Evolutionary conservation across 257 asterid species (phyloP).

Genomic region (Thymus quinquecostatus): DNA sequence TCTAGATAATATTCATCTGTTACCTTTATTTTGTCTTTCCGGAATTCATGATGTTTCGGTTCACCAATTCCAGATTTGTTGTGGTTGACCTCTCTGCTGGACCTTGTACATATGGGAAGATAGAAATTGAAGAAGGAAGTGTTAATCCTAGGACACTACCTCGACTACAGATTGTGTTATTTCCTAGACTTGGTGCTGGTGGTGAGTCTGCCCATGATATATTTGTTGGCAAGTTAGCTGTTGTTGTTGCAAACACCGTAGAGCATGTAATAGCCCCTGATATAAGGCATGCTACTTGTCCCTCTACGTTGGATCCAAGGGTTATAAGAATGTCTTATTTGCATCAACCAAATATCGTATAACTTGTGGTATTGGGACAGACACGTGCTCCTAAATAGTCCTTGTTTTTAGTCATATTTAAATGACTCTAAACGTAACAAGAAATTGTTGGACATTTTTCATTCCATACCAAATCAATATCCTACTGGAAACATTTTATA

Average conservation of each 20-base stretch:
- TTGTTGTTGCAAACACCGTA: too few relatives aligned
- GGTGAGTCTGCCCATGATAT: slow-evolving; percentile 57
- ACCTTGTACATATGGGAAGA: slow-evolving; percentile 98
- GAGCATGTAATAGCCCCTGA: too few relatives aligned
- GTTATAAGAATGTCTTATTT: slow-evolving; percentile 26
- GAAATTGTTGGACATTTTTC: too few relatives aligned
- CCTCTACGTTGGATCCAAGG: too few relatives aligned
- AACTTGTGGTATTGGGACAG: slow-evolving; percentile 5
- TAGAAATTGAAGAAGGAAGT: slow-evolving; percentile 99
- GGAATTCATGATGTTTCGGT: slow-evolving; percentile 29
- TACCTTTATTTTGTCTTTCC: slow-evolving; percentile 3
- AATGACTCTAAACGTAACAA: too few relatives aligned
- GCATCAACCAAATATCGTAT: slow-evolving; percentile 29
- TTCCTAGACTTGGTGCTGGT: slow-evolving; percentile 51
- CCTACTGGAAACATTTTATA: too few relatives aligned
- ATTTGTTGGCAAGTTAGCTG: slow-evolving; percentile 30
- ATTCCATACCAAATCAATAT: too few relatives aligned
- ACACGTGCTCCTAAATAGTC: neutral
- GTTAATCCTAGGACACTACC: slow-evolving; percentile 81
- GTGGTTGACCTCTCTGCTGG: slow-evolving; percentile 96
- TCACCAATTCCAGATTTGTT: slow-evolving; percentile 25
- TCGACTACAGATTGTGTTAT: slow-evolving; percentile 65
- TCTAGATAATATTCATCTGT: neutral
- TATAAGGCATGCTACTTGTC: too few relatives aligned
- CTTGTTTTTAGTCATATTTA: neutral